Conservation (phyloP, 2,329 filamentous ascomycete genomes). For the Colletotrichum salicis region DNA sequence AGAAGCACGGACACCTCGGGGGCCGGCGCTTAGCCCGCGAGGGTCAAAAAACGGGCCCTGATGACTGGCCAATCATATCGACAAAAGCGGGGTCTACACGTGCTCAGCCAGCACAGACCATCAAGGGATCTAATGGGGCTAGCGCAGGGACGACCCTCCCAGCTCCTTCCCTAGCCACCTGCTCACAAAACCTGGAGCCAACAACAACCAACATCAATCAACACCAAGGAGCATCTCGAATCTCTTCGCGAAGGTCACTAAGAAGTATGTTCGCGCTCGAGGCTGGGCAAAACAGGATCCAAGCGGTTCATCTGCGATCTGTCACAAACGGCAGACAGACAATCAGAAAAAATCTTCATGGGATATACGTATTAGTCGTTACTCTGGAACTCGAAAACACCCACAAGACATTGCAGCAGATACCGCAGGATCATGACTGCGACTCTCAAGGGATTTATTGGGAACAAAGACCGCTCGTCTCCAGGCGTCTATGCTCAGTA, state of each 20-base stretch:
- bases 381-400: not conserved
- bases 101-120: not conserved
- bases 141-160: conserved; percentile 7
- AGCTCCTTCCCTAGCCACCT: not conserved
- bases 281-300: not conserved
- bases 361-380: not conserved
- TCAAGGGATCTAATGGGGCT: not conserved
- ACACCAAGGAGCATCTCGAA: not conserved
- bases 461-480: not conserved
- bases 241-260: not conserved
- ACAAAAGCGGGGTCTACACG: fast-evolving
- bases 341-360: not conserved
- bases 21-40: not conserved
- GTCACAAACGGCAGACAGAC: not conserved
- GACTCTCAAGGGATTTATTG: not conserved
- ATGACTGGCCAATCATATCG: not conserved
- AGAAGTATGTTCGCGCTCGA: not conserved
- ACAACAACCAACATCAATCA: not conserved
- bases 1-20: not conserved
- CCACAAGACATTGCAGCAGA: not conserved
- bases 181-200: not conserved
- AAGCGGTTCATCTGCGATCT: too few species aligned
- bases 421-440: not conserved
- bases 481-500: too few species aligned
- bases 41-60: not conserved